A percentile compares a stretch with the other conserved stretches of the same genome.
phyloP scores from a whole-genome alignment of 306 rosid genomes.

The Cajanus cajan region DNA sequence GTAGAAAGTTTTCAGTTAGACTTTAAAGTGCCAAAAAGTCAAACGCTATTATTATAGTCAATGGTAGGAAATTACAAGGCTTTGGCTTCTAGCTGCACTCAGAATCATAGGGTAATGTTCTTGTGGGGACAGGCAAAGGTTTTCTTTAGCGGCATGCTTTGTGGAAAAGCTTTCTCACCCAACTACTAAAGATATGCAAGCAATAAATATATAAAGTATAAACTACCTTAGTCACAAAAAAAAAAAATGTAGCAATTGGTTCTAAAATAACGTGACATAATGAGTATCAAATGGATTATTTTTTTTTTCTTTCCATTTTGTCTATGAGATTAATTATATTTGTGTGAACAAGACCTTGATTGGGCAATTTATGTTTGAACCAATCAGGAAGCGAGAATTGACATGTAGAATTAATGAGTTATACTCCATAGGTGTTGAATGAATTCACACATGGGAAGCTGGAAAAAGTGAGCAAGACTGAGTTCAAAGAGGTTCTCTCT shows the following conservation, averaged over 20 bases:
- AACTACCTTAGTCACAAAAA: not conserved
- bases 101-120: conserved; percentile 24
- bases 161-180: conserved; percentile 40
- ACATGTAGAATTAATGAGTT: not conserved
- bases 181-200: conserved; percentile 17
- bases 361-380: not conserved
- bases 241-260: not conserved
- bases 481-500: conserved; percentile 88
- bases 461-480: conserved; percentile 78
- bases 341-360: not conserved
- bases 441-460: conserved; percentile 92
- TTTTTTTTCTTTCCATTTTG: not conserved
- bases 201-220: conserved; percentile 12
- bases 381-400: conserved; percentile 15
- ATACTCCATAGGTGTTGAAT: conserved; percentile 62
- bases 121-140: conserved; percentile 29
- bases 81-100: conserved; percentile 18
- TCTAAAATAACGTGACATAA: not conserved
- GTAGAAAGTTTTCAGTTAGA: conserved; percentile 24
- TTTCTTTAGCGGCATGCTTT: conserved; percentile 34
- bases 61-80: conserved; percentile 20
- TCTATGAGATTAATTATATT: not conserved
- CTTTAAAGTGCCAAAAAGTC: conserved; percentile 19
- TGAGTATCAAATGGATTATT: not conserved
- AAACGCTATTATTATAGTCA: conserved; percentile 24